These are phyloP conservation scores for Mrakia frigida DNA, from an alignment of 768 basidiomycete genomes.

Conservation along the genomic window DNA sequence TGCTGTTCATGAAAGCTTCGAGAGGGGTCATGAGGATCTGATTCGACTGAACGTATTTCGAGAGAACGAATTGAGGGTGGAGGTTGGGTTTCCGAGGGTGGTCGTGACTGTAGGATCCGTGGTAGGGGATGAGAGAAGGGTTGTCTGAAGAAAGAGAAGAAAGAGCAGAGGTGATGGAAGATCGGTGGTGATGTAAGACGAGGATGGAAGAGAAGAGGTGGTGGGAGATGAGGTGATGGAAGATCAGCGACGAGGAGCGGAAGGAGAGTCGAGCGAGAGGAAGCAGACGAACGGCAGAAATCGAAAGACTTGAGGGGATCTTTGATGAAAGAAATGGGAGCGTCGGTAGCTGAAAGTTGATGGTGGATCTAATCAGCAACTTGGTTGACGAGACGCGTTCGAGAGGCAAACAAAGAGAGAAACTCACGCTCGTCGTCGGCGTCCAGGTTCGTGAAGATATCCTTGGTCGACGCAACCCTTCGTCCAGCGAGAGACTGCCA, in stretches of 20 bases:
- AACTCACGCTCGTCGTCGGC: too few species aligned
- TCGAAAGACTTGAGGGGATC: conserved; percentile 7
- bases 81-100: not conserved
- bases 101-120: conserved; percentile 1
- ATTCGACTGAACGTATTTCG: not conserved
- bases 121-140: not conserved
- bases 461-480: too few species aligned
- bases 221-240: too few species aligned
- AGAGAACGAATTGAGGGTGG: conserved; percentile 5
- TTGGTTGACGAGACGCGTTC: not conserved
- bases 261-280: too few species aligned
- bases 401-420: not conserved
- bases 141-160: not conserved
- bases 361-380: too few species aligned
- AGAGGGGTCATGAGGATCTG: conserved; percentile 6
- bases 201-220: too few species aligned
- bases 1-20: not conserved
- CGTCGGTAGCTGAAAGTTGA: not conserved
- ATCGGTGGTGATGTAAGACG: too few species aligned
- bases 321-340: not conserved
- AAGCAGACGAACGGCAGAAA: conserved; percentile 2
- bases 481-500: too few species aligned
- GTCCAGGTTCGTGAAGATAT: too few species aligned
- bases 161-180: too few species aligned
- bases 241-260: too few species aligned